Percentiles rank a stretch among this genome's conserved stretches.
Evolutionary conservation across 345 rosid genomes (phyloP).

Genomic region (Dimocarpus longan): DNA sequence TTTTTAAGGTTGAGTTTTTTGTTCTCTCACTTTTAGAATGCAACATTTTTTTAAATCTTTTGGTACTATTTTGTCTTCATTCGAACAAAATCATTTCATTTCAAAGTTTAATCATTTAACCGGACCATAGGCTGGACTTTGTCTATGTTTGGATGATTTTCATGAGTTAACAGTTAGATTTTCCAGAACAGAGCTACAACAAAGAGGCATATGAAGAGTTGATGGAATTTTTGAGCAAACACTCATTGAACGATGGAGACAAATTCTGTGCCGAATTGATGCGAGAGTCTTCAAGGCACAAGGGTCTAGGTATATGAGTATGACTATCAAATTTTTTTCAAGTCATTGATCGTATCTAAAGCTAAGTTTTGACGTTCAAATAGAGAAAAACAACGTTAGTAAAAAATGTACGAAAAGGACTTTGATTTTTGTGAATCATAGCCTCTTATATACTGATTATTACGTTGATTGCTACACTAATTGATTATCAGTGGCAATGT

Average conservation of each 20-base stretch:
- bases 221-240: constrained; percentile 53
- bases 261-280: constrained; percentile 68
- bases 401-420: too few species aligned
- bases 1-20: too few species aligned
- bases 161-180: constrained; percentile 4
- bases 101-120: too few species aligned
- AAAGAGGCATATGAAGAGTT: constrained; percentile 74
- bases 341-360: too few species aligned
- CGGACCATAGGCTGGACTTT: too few species aligned
- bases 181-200: constrained; percentile 71
- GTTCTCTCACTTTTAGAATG: too few species aligned
- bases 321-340: not conserved
- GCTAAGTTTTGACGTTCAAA: too few species aligned
- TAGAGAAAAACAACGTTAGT: too few species aligned
- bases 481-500: not conserved
- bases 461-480: not conserved
- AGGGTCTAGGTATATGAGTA: constrained; percentile 51
- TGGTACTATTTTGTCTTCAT: too few species aligned
- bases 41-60: too few species aligned
- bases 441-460: not conserved
- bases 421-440: too few species aligned
- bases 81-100: not conserved
- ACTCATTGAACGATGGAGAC: constrained; percentile 81
- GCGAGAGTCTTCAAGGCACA: constrained; percentile 78
- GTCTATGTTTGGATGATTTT: not conserved